A percentile compares a stretch with the other conserved stretches of the same genome.
Evolutionary conservation across 352 stramenopile genomes (phyloP).

Genomic region (Peronosclerospora sorghi): DNA sequence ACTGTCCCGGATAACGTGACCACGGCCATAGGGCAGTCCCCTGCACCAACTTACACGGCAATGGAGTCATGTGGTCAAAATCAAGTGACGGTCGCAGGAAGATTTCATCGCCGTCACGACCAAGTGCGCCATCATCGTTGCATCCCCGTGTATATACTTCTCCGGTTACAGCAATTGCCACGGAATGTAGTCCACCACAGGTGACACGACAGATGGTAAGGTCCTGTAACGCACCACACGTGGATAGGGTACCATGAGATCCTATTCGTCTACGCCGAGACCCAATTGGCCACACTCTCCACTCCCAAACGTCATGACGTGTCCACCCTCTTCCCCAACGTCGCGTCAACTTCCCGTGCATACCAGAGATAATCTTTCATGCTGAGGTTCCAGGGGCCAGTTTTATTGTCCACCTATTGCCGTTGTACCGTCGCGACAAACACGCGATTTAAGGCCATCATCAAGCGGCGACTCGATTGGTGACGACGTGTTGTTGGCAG

Average conservation of each 20-base stretch:
- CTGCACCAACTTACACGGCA: slow-evolving; percentile 74
- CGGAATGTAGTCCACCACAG: slow-evolving; percentile 88
- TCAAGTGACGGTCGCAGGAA: slow-evolving; percentile 43
- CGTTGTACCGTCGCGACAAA: slow-evolving; percentile 48
- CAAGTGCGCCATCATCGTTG: slow-evolving; percentile 87
- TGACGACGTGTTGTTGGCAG: slow-evolving; percentile 17
- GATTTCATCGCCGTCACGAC: slow-evolving; percentile 72
- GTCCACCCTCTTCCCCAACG: slow-evolving; percentile 31
- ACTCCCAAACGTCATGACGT: slow-evolving; percentile 77
- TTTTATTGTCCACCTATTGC: slow-evolving; percentile 54
- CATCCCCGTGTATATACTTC: slow-evolving; percentile 93
- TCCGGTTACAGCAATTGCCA: slow-evolving; percentile 77
- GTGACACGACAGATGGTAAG: slow-evolving; percentile 55
- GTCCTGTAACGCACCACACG: slow-evolving; percentile 38
- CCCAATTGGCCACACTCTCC: slow-evolving; percentile 90
- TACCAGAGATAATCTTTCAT: slow-evolving; percentile 75
- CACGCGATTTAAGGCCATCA: slow-evolving; percentile 59
- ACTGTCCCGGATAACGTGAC: slow-evolving; percentile 84
- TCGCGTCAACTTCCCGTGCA: slow-evolving; percentile 44
- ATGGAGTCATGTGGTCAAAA: slow-evolving; percentile 34
- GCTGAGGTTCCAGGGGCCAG: slow-evolving; percentile 57
- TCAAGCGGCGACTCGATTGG: slow-evolving; percentile 40
- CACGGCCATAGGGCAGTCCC: slow-evolving; percentile 91
- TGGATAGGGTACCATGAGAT: slow-evolving; percentile 74
- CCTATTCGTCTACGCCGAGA: slow-evolving; percentile 70